A percentile compares a stretch with the other conserved stretches of the same genome.
Evolutionary conservation across 768 basidiomycete genomes (phyloP).

Genomic region (Agaricus blazei): DNA sequence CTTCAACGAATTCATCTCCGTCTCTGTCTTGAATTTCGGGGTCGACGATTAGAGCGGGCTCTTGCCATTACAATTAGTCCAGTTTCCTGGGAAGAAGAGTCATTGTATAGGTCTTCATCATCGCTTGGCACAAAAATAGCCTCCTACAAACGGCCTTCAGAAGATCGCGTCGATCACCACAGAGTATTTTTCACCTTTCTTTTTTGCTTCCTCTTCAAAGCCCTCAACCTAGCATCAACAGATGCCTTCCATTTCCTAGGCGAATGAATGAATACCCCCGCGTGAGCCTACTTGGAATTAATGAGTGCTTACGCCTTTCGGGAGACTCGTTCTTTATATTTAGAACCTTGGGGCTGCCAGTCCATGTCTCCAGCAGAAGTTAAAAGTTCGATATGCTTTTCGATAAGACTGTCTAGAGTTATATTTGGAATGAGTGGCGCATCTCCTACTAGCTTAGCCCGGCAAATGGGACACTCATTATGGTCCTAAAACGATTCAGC

Average conservation of each 20-base stretch:
- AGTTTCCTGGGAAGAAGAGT: slow-evolving; percentile 23
- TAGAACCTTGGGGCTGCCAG: slow-evolving; percentile 47
- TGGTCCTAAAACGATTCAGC: slow-evolving; percentile 21
- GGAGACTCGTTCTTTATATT: slow-evolving; percentile 43
- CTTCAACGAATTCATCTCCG: slow-evolving; percentile 8
- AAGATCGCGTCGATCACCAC: background rate
- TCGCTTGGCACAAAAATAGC: background rate
- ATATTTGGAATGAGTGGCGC: slow-evolving; percentile 62
- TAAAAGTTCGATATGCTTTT: slow-evolving; percentile 51
- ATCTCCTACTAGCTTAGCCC: slow-evolving; percentile 33
- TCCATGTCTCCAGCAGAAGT: slow-evolving; percentile 38
- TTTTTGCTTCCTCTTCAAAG: background rate
- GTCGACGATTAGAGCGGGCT: background rate
- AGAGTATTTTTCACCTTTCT: background rate
- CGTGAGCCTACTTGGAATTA: background rate
- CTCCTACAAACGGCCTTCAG: background rate
- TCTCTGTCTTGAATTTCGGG: slow-evolving; percentile 19
- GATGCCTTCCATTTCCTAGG: slow-evolving; percentile 13
- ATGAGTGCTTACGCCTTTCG: slow-evolving; percentile 46
- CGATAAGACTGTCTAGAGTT: slow-evolving; percentile 53
- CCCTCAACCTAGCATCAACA: background rate
- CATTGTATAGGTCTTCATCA: slow-evolving; percentile 6
- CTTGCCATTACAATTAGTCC: background rate
- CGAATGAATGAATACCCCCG: slow-evolving; percentile 1
- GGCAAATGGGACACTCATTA: slow-evolving; percentile 55